Evolutionary conservation across 805 yeast genomes (phyloP), one percentile per base, ranked within the genome.

Genomic region (Myxozyma monticola): DNA sequence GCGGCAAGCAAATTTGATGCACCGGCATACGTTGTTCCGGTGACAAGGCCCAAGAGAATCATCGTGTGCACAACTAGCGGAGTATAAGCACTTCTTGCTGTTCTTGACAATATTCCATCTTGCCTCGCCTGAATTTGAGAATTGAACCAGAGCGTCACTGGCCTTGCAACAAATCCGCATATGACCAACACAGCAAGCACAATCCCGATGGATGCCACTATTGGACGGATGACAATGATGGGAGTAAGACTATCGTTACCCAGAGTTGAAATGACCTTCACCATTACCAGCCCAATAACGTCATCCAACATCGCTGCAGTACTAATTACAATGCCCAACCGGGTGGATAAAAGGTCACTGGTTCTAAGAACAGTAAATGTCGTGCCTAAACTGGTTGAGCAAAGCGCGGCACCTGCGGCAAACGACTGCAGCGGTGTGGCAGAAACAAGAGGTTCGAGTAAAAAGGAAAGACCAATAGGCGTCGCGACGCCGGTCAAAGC

Each of bases 251-350:
- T 34, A 40, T 25, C 41, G 26, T n/a, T 20, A 9, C 50, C 50
- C 24, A 45, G 17, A 15, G 10, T 44, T 2, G 50, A 22, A 2
- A 45, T 30, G 20, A 45, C 25, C 22, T 45, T 21, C 14, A 45
- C 28, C 38, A 45, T 28, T 2, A 45, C 21, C 18, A 45, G 26
- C 17, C 50, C 50, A 2, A 45, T 22, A 9, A 45, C 49, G 20
- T 45, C 50, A 21, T 45, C 50, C 29, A 45, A 28, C 49, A 45
- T 33, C 22, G 50, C 50, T 9, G 50, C 50, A 10, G 21, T 28
- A 10, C 51, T 42, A 15, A 45, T n/a, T 9, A 45, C 49, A 3
- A 21, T 29, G 20, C 50, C 50, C 12, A 45, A 46, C 2, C 48
- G 29, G 2, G 30, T 10, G 2, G 12, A 12, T 2, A n/a, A 15